Percentiles rank a stretch among this genome's conserved stretches.
These are phyloP conservation scores for Avena sativa DNA, from an alignment of 176 grass and related monocot genomes.

Conservation along the genomic window DNA sequence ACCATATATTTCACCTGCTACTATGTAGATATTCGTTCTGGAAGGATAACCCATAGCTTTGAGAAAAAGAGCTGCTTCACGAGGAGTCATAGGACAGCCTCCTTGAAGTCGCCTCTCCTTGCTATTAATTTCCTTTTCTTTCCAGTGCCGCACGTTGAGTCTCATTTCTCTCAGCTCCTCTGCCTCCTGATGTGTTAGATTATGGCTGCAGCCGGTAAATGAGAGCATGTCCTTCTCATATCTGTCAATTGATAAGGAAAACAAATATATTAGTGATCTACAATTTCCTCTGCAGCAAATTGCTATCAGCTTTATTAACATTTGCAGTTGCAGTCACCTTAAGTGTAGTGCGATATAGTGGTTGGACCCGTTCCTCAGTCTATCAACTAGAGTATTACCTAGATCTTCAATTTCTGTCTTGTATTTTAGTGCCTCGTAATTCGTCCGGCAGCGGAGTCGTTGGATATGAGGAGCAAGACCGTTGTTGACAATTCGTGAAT, in stretches of 20 bases:
- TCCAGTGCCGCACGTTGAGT: slow-evolving; percentile 84
- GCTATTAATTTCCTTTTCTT: slow-evolving; percentile 94
- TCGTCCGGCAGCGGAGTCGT: slow-evolving; percentile 80
- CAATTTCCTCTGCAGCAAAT: slow-evolving; percentile 13
- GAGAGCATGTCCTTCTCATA: slow-evolving; percentile 99
- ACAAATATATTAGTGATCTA: slow-evolving; percentile 33
- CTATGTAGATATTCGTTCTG: slow-evolving; percentile 88
- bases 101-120: slow-evolving; percentile 80
- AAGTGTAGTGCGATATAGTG: slow-evolving; percentile 97
- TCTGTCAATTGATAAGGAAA: slow-evolving; percentile 53
- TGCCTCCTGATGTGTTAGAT: slow-evolving; percentile 68
- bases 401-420: slow-evolving; percentile 74
- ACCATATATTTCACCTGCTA: slow-evolving; percentile 90
- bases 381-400: slow-evolving; percentile 70
- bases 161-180: slow-evolving; percentile 80
- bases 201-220: slow-evolving; percentile 95
- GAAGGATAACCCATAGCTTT: slow-evolving; percentile 99
- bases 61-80: slow-evolving; percentile 79
- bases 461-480: slow-evolving; percentile 86
- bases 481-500: slow-evolving; percentile 88
- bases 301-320: slow-evolving; percentile 28
- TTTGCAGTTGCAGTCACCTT: slow-evolving; percentile 60
- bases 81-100: slow-evolving; percentile 95
- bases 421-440: slow-evolving; percentile 84
- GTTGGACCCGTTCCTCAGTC: slow-evolving; percentile 79